Base-by-base conservation (phyloP, 805 yeast genomes). In the Kodamaea jinghongensis region DNA sequence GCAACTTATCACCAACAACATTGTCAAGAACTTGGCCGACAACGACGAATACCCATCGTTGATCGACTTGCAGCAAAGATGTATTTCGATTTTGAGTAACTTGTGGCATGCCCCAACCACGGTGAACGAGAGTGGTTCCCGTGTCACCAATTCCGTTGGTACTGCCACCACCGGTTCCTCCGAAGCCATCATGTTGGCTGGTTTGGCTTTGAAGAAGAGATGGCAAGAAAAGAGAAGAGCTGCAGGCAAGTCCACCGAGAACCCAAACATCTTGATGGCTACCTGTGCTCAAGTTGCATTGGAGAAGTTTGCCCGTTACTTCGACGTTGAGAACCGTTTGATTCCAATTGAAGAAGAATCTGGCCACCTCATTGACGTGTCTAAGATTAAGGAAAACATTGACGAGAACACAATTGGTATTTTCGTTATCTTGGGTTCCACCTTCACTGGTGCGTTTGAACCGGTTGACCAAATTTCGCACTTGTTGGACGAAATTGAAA, bases 331-430 rank as follows among this genome's bases (percentile, higher is more conserved):
- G 57, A 76, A 85, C 46, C 73, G 96, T 51, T 61, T 86, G 47
- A 73, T 90, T 43, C 81, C 83, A 10, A 87, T 87, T 20, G 69
- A 73, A 16, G 72, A 68, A 36, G 71, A 74, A 33, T 70, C 80
- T 33, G 78, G 80, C 49, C 85, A 82, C 61, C 70, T 81, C 43
- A 70, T 89, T 52, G 90, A 86, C 55, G 60, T 75, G 20, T 53
- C 71, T 26, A 69, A 76, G 49, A 71, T 90, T 55, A 73, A 73
- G 56, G 79, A 79, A 39, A 66, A 76, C 44, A 70, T 86, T 28
- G 96, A 89, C 61, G 96, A 90, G 59, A 88, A 90, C 67, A 89
- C 97, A 10, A 88, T 89, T 65, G 96, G 96, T 51, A 76, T 86
- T 31, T 89, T 80, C 63, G 95, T 83, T 15, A 88, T 89, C 54